phyloP scores from a whole-genome alignment of 331 rosid species.

The Phaseolus coccineus region DNA sequence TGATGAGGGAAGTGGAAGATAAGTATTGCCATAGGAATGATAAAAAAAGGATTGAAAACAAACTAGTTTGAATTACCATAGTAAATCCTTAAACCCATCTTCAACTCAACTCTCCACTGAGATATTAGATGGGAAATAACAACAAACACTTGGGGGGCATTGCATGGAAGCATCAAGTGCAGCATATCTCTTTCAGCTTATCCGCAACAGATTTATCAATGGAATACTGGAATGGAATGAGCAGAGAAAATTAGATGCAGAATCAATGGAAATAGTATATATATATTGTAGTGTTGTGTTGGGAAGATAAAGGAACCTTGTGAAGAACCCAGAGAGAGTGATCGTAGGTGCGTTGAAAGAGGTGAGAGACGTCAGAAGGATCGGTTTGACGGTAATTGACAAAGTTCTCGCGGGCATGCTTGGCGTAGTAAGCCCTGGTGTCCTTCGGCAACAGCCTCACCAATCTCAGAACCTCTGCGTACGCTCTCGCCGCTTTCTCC shows the following conservation, averaged over 20 bases:
- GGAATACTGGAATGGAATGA: constrained; percentile 61
- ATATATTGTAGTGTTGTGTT: neutral
- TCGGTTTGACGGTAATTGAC: constrained; percentile 74
- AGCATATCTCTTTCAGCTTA: constrained; percentile 52
- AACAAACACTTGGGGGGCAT: constrained; percentile 49
- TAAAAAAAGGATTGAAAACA: no score
- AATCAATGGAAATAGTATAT: no score
- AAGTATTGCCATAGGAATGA: no score
- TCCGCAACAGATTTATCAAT: constrained; percentile 72
- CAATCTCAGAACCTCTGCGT: constrained; percentile 56
- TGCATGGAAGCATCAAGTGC: neutral
- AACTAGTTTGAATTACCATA: no score
- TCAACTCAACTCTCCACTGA: no score
- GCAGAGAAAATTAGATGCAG: no score
- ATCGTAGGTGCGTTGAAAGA: constrained; percentile 62
- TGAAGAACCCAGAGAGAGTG: constrained; percentile 57
- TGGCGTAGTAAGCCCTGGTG: constrained; percentile 62
- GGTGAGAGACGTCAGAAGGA: constrained; percentile 51
- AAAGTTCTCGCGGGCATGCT: constrained; percentile 60
- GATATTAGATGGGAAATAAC: constrained; percentile 25
- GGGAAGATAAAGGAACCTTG: constrained; percentile 34
- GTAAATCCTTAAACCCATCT: no score
- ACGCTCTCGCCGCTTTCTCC: constrained; percentile 54
- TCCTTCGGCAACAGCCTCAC: constrained; percentile 80
- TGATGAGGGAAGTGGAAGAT: no score